Evolutionary conservation across 306 rosid genomes (phyloP), one percentile per base, ranked within the genome.

Genomic region (Lathyrus aphaca): DNA sequence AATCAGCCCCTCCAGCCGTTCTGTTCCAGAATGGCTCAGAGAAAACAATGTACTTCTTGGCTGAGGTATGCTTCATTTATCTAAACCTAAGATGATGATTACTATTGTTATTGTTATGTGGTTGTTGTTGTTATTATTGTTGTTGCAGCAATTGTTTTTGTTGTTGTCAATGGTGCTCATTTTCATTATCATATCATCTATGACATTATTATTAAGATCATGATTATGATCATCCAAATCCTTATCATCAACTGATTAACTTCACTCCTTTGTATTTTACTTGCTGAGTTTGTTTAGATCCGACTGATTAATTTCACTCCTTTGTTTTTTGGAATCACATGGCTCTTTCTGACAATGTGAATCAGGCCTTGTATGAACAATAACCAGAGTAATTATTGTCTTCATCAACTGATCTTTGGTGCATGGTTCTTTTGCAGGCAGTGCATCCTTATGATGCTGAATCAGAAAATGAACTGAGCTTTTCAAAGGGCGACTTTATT

Each of bases 1-100:
- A 91, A 74, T 94, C 99, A 39, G 99, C 95, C 66, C 99, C 97
- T 78, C 99, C 99, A 35, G 62, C 86, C 66, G 75, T 77, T 77
- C 72, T 84, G 14, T 64, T 84, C 12, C 91, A 85, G 62, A 91
- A 82, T 58, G 80, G 82, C 82, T 66, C 91, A 4, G 85, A 46
- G 83, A 90, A 94, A 80, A 87, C 91, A 15, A 81, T 83, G 79
- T 94, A 85, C 85, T 87, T 91, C 89, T 81, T 94, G 88, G 97
- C 97, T 32, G 99, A 94, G 81, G 99, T 94, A 87, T 78, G 97
- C 66, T 55, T 13, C 64, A 49, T 51, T 44, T 71, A 66, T 68
- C 51, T 60, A 49, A 59, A 45, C 69, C 46, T 70, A 38, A 48
- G 30, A 45, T 76, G 30, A 18, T 38, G 10, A 38, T 38, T 30